A percentile compares a stretch with the other conserved stretches of the same genome.
These are phyloP conservation scores for Sclerotinia nivalis DNA, from an alignment of 2,329 filamentous ascomycete species.

Conservation along the genomic window DNA sequence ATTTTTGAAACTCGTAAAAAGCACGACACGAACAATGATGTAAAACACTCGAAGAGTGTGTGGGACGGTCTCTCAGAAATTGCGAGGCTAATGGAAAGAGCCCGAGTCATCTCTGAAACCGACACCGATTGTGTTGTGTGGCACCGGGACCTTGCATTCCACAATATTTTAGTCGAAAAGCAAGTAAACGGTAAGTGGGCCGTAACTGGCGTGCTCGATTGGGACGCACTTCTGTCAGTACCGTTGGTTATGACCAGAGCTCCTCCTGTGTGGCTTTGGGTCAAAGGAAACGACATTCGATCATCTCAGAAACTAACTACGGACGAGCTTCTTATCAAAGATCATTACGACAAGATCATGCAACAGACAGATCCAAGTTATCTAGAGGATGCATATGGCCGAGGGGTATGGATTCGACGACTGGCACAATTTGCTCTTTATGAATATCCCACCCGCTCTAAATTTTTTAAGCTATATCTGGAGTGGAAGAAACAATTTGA, in stretches of 20 bases:
- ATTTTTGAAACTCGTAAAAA: constrained; percentile 11
- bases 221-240: constrained; percentile 28
- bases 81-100: constrained; percentile 25
- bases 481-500: neutral
- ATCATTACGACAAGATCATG: constrained; percentile 5
- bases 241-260: constrained; percentile 26
- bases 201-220: constrained; percentile 31
- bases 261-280: constrained; percentile 31
- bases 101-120: constrained; percentile 16
- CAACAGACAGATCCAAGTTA: constrained; percentile 4
- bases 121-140: constrained; percentile 26
- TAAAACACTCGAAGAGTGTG: neutral
- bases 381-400: constrained; percentile 9
- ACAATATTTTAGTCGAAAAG: constrained; percentile 26
- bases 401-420: constrained; percentile 12
- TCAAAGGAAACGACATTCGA: constrained; percentile 19
- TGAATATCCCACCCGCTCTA: neutral
- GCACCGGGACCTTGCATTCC: constrained; percentile 31
- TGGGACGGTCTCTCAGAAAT: constrained; percentile 21
- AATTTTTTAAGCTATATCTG: neutral
- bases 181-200: neutral
- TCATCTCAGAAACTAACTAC: constrained; percentile 24
- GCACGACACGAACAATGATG: neutral
- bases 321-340: constrained; percentile 32
- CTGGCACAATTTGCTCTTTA: neutral